Evolutionary conservation across 164 flowering plant species (phyloP).

Genomic region (Akebia trifoliata): DNA sequence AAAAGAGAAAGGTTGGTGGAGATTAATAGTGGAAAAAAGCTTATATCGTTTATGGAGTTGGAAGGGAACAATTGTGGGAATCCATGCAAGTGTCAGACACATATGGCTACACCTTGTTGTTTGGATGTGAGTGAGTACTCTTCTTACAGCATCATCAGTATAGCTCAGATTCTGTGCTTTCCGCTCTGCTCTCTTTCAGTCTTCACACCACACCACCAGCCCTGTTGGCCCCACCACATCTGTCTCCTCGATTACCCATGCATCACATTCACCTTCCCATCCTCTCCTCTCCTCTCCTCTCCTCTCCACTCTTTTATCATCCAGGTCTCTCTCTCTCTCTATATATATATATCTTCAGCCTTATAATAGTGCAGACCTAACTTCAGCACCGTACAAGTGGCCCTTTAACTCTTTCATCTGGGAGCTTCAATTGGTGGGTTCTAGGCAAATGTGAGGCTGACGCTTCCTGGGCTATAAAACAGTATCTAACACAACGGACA

Average conservation of each 20-base stretch:
- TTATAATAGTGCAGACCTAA: no score
- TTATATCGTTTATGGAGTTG: constrained; percentile 5
- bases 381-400: no score
- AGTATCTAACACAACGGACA: no score
- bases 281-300: no score
- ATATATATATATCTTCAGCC: no score
- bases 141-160: background rate
- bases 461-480: no score
- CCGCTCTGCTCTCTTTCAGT: background rate
- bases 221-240: background rate
- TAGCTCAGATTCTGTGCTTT: no score
- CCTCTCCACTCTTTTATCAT: no score
- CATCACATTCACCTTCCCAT: background rate
- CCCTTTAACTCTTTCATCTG: no score
- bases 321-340: no score
- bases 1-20: background rate
- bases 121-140: background rate
- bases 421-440: no score
- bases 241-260: background rate
- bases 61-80: constrained; percentile 27
- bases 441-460: no score
- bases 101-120: background rate
- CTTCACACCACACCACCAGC: background rate
- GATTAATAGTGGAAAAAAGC: background rate
- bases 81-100: constrained; percentile 31